These are phyloP conservation scores for Erodium moschatum DNA, from an alignment of 441 rosid species.

Conservation along the genomic window DNA sequence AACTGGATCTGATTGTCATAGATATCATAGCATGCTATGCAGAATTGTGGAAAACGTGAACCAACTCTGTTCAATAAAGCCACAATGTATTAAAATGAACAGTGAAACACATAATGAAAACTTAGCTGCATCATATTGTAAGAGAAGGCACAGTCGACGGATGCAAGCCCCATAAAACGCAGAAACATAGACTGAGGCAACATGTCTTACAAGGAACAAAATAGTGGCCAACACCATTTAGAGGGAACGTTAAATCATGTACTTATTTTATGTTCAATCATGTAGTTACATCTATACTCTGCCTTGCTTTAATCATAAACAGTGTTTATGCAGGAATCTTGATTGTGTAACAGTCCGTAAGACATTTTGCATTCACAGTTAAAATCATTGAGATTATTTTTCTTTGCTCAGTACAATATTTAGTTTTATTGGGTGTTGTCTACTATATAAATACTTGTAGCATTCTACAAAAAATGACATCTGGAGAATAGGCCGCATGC, in stretches of 20 bases:
- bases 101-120: not conserved
- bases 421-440: too few relatives aligned
- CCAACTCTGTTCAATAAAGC: slow-evolving; percentile 43
- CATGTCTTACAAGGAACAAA: not conserved
- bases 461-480: too few relatives aligned
- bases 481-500: too few relatives aligned
- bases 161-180: not conserved
- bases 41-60: slow-evolving; percentile 31
- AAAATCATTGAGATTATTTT: too few relatives aligned
- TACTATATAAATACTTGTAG: too few relatives aligned
- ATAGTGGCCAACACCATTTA: not conserved
- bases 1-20: slow-evolving; percentile 40
- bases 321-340: too few relatives aligned
- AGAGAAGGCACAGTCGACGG: not conserved
- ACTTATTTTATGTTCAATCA: not conserved
- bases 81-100: not conserved
- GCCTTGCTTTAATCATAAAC: too few relatives aligned
- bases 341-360: too few relatives aligned
- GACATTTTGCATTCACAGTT: too few relatives aligned
- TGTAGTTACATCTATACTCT: not conserved
- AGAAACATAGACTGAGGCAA: not conserved
- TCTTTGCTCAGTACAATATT: too few relatives aligned
- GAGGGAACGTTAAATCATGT: not conserved
- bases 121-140: not conserved
- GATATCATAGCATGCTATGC: slow-evolving; percentile 44